Base-by-base conservation (phyloP, 106 monocot species). In the Apostasia shenzhenica region DNA sequence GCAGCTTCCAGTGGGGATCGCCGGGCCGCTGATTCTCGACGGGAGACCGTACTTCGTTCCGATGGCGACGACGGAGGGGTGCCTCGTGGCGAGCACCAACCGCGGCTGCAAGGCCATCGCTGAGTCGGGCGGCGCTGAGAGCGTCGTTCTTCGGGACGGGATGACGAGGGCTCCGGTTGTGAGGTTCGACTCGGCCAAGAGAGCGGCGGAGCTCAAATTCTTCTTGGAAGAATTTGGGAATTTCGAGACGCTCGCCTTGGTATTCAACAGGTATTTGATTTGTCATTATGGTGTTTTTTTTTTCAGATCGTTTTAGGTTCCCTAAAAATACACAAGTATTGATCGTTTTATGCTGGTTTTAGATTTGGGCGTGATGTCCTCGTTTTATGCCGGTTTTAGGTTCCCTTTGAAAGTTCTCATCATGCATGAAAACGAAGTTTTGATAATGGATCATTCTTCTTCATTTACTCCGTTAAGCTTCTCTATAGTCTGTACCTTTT, bases 51-150 rank as follows among this genome's bases (percentile, higher is more conserved):
- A 82, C 69, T 86, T 84, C 40, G 76, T 91, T 59, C 91, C 95
- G 8, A 95, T 95, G 95, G 95, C 95, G 9, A 95, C 95, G 7
- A 95, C 94, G 7, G 94, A 95, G 73, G 94, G 94, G 44, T 91
- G 91, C 68, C 69, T 95, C 12, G 85, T 95, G 37, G 94, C 94
- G 51, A 95, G 95, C 81, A 88, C 91, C 14, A 95, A 95, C 66
- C 65, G 91, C 47, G 91, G 91, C 2, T 91, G 82, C 66, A 95
- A 95, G 78, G 91, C 91, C 9, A 91, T 95, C 40, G 76, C 70
- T 57, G 88, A 76, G 61, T 84, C 82, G 0, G 95, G 95, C 1
- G 91, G 91, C n/a, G 88, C 91, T 9, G 58, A 43, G 40, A 88
- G 91, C 72, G 82, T 91, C 8, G 84, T 95, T 43, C 46, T 86